Base-by-base conservation (phyloP, 2,329 filamentous ascomycete genomes). In the Colletotrichum truncatum region DNA sequence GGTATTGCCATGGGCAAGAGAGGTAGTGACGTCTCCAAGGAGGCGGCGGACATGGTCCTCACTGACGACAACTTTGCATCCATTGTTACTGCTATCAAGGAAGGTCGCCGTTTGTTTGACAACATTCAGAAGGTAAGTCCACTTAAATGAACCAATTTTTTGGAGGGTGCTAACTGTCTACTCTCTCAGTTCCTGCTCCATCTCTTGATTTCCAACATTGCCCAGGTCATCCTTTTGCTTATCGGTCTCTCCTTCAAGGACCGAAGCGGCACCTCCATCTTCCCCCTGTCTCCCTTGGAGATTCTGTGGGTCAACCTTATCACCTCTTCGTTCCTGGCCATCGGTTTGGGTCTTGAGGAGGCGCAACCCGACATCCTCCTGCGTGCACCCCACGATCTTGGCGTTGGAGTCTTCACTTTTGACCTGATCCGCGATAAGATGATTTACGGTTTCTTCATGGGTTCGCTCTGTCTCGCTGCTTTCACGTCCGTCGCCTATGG, bases 21-120 rank as follows among this genome's bases (percentile, higher is more conserved):
- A 41, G 91, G 91, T 14, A 91, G 87, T 45, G 91, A 93, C 72
- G 90, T 93, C 9, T 90, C 91, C 67, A 93, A 92, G 72, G 90
- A 96, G 77, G 93, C 93, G 3, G 91, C 92, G 1, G 93, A 97
- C 73, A 96, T 97, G 85, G 92, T 97, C 34, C 82, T 97, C 39
- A 94, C 92, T 0, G 93, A 96, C 73, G 93, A 96, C 76, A 94
- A 97, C 78, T 97, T 97, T 74, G 92, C 93, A 10, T 93, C 91
- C 26, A 93, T 92, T 59, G 84, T 92, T 39, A 89, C 87, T n/a
- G 90, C 88, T 32, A 89, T 93, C 46, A 86, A 90, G 73, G 89
- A 92, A 76, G 90, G 90, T 11, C 85, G 90, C 41, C 82, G 90
- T 36, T 82, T 92, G 55, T 90, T 91, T 69, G 89, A 92, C 79